These are phyloP conservation scores for Fraxinus nigra DNA, from an alignment of 305 asterid genomes.

Conservation along the genomic window DNA sequence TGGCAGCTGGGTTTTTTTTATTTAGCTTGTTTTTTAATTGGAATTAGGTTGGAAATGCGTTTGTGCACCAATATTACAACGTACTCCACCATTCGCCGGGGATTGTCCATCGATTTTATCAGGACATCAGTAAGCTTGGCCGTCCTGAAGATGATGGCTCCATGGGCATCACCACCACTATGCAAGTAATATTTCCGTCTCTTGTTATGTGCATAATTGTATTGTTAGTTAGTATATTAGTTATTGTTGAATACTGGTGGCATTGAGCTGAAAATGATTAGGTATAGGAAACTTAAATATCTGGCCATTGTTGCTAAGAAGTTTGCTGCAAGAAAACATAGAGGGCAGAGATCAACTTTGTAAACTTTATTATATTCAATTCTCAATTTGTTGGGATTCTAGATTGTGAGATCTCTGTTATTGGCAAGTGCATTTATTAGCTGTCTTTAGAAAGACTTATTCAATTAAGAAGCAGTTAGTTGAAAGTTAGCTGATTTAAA, in stretches of 20 bases:
- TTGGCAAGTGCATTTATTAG: not conserved
- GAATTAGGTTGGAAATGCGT: conserved; percentile 77
- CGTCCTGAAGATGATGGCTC: conserved; percentile 79
- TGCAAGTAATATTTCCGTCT: conserved; percentile 56
- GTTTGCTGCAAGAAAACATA: not conserved
- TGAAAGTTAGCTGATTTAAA: conserved; percentile 3
- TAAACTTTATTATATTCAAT: not conserved
- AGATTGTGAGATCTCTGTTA: not conserved
- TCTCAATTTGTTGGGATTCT: not conserved
- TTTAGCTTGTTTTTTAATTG: not conserved
- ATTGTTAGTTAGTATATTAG: not conserved
- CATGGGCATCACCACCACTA: conserved; percentile 69
- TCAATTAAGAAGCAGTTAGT: not conserved
- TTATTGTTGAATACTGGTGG: not conserved
- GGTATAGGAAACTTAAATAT: not conserved
- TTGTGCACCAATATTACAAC: conserved; percentile 81
- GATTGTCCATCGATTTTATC: conserved; percentile 71
- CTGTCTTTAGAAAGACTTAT: not conserved
- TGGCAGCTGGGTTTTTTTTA: not conserved
- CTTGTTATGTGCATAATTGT: not conserved
- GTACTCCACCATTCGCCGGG: conserved; percentile 74
- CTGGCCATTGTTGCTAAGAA: conserved; percentile 6
- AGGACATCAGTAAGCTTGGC: conserved; percentile 79
- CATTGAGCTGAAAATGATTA: conserved; percentile 1
- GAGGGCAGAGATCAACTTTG: not conserved